Evolutionary conservation across 768 basidiomycete species (phyloP).

Genomic region (Tricholoma sp.): DNA sequence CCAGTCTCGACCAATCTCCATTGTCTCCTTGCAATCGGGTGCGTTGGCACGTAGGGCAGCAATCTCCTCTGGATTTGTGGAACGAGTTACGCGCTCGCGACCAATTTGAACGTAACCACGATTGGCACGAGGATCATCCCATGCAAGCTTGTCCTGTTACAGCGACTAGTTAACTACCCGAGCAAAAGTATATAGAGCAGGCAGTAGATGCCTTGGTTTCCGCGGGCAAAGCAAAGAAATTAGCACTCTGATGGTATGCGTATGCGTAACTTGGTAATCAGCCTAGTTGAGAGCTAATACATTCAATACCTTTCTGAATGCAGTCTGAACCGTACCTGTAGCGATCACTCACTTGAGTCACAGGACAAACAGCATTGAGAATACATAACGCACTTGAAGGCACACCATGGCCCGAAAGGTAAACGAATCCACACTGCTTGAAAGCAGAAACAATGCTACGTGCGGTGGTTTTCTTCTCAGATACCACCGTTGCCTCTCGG

Average conservation of each 20-base stretch:
- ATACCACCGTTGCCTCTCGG: slow-evolving; percentile 38
- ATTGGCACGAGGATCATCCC: slow-evolving; percentile 84
- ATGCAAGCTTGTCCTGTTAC: slow-evolving; percentile 54
- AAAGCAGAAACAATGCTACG: slow-evolving; percentile 70
- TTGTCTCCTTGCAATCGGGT: slow-evolving; percentile 79
- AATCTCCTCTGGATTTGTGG: slow-evolving; percentile 66
- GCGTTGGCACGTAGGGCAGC: slow-evolving; percentile 66
- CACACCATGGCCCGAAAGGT: slow-evolving; percentile 72
- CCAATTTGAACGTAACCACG: slow-evolving; percentile 80
- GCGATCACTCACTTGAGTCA: neutral
- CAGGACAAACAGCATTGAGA: neutral
- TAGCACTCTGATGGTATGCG: slow-evolving; percentile 50
- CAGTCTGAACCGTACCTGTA: slow-evolving; percentile 45
- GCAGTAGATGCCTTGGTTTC: slow-evolving; percentile 47
- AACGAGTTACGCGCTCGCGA: slow-evolving; percentile 78
- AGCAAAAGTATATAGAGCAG: neutral
- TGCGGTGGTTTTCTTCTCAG: slow-evolving; percentile 60
- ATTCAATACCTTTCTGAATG: slow-evolving; percentile 56
- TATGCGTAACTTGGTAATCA: neutral
- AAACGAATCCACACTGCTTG: slow-evolving; percentile 78
- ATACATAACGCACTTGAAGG: slow-evolving; percentile 34
- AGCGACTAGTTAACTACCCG: neutral
- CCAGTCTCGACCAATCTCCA: slow-evolving; percentile 89
- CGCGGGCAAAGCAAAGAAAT: slow-evolving; percentile 65
- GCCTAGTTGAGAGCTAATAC: neutral